Conservation (phyloP, 768 basidiomycete genomes). For the Mycena vitilis region DNA sequence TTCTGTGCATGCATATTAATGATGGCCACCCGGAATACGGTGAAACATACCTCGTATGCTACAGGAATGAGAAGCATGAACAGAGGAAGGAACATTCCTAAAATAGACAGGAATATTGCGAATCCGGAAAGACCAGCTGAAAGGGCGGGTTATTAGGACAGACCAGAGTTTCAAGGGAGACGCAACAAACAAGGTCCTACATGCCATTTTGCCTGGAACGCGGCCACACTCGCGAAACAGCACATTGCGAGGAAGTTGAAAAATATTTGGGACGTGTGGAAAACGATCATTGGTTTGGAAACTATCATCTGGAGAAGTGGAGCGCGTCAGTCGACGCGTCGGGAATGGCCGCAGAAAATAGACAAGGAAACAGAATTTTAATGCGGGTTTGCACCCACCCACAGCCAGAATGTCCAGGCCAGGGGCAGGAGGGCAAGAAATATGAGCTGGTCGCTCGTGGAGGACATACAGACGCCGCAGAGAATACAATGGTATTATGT, state of each 20-base stretch:
- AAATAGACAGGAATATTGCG: conserved; percentile 82
- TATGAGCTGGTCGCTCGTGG: conserved; percentile 59
- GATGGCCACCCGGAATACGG: neutral
- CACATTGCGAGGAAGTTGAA: conserved; percentile 95
- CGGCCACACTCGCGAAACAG: conserved; percentile 90
- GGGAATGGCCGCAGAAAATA: conserved; percentile 34
- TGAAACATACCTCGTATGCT: conserved; percentile 62
- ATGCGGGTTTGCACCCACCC: conserved; percentile 55
- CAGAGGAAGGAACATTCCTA: conserved; percentile 76
- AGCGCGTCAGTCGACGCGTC: conserved; percentile 31
- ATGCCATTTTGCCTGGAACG: conserved; percentile 87
- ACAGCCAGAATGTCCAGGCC: conserved; percentile 74
- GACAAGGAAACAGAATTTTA: conserved; percentile 18
- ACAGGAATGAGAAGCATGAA: conserved; percentile 85
- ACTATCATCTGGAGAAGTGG: conserved; percentile 78
- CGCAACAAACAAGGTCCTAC: conserved; percentile 85
- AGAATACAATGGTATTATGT: conserved; percentile 42
- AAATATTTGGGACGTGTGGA: conserved; percentile 83
- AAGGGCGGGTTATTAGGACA: conserved; percentile 2
- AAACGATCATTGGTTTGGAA: conserved; percentile 83
- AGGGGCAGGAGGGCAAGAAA: conserved; percentile 76
- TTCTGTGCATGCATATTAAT: conserved; percentile 51
- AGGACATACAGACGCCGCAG: conserved; percentile 45
- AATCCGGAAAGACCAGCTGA: conserved; percentile 90
- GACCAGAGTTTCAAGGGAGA: neutral